A percentile compares a stretch with the other conserved stretches of the same genome.
These are phyloP conservation scores for Macroventuria anomochaeta DNA, from an alignment of 2,329 filamentous ascomycete species.

Conservation along the genomic window DNA sequence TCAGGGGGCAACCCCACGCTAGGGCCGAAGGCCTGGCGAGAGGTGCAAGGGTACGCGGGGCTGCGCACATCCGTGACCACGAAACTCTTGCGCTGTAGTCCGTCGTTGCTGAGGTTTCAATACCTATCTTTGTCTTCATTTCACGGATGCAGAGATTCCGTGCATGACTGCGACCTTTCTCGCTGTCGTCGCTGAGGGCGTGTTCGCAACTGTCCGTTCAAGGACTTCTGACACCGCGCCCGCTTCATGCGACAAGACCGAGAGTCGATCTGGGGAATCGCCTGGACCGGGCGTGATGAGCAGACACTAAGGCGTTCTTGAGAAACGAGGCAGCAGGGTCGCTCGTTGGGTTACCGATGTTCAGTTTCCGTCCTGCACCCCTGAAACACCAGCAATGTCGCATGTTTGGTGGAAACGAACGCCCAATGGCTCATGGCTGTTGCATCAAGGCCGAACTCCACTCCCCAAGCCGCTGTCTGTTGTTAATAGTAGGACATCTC, in stretches of 20 bases:
- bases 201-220: background rate
- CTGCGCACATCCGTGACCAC: slow-evolving; percentile 25
- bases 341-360: slow-evolving; percentile 30
- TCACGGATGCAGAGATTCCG: slow-evolving; percentile 6
- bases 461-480: slow-evolving; percentile 12
- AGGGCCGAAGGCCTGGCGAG: slow-evolving; percentile 16
- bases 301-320: slow-evolving; percentile 25
- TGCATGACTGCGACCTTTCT: background rate
- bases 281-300: slow-evolving; percentile 11
- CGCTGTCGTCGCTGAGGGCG: background rate
- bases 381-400: slow-evolving; percentile 40
- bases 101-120: slow-evolving; percentile 16
- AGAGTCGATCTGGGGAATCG: slow-evolving; percentile 12
- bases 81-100: slow-evolving; percentile 17
- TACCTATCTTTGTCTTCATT: slow-evolving; percentile 10
- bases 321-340: slow-evolving; percentile 31
- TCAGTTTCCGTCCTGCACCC: slow-evolving; percentile 27
- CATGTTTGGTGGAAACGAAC: slow-evolving; percentile 27
- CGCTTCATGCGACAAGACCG: slow-evolving; percentile 25
- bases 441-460: slow-evolving; percentile 11
- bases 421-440: slow-evolving; percentile 1
- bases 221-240: slow-evolving; percentile 28
- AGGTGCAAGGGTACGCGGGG: slow-evolving; percentile 27
- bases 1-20: slow-evolving; percentile 31
- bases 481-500: slow-evolving; percentile 16